Base-by-base conservation (phyloP, 2,329 filamentous ascomycete species). In the Claviceps quebecensis region DNA sequence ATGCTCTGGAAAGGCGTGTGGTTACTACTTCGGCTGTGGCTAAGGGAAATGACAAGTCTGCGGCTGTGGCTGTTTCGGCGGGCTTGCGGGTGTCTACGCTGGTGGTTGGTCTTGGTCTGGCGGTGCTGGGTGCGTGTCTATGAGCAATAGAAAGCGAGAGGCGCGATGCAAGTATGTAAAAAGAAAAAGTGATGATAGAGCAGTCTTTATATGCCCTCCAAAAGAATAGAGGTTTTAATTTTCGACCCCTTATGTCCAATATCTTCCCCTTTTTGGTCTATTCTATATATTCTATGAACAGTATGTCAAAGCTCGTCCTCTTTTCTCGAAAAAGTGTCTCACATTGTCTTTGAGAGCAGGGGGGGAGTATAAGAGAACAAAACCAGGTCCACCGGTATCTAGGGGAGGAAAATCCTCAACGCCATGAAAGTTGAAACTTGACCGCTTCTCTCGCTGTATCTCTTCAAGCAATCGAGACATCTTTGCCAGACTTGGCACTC, bases 401-500 rank as follows among this genome's bases (percentile, higher is more conserved):
- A 34, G 29, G 29, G 8, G 8, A 34, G 29, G 29, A 9, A 11
- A 4, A 3, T 3, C 8, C 26, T 9, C 26, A 4, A 34, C 29
- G 29, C 29, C 9, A 4, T 34, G 29, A 4, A 4, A 34, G 29
- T 34, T 34, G 29, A 29, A 29, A 29, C 29, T n/a, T n/a, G 7
- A 39, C 37, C 37, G 3, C 37, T 13, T 16, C 16, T 38, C 13
- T 38, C 16, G 37, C 37, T 38, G 16, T n/a, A 5, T 19, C 2
- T 8, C 9, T 9, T 45, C 43, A 45, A n/a, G 22, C 58, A 43
- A 72, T 58, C 1, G 58, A 57, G 6, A 77, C 66, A 53, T 77
- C 72, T 54, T 64, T 69, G 4, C 72, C 72, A 0, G 65, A 71
- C 63, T 66, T 68, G 1, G 72, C 72, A 47, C 75, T 78, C 62